Conservation (phyloP, 1,284 basidiomycete species). For the Apiotrichum domesticum region DNA sequence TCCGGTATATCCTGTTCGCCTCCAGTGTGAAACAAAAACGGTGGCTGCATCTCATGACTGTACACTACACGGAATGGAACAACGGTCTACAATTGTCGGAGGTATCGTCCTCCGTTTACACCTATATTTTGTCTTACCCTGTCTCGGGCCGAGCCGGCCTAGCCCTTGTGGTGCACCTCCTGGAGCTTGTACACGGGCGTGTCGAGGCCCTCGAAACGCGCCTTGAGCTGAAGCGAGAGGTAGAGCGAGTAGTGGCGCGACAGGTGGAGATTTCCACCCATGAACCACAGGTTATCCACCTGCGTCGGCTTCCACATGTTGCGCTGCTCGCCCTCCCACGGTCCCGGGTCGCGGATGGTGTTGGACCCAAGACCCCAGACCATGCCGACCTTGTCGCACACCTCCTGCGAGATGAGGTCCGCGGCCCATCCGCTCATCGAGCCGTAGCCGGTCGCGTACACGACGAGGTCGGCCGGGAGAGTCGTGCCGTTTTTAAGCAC, state of each 20-base stretch:
- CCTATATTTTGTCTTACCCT: too few relatives aligned
- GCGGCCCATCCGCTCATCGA: conserved; percentile 16
- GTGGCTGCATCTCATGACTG: too few relatives aligned
- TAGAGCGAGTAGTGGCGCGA: conserved; percentile 17
- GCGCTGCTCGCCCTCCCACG: conserved; percentile 18
- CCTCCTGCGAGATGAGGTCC: conserved; percentile 14
- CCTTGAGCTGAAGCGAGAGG: conserved; percentile 19
- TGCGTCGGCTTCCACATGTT: conserved; percentile 19
- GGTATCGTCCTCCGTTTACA: too few relatives aligned
- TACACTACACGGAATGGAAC: too few relatives aligned
- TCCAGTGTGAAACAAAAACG: too few relatives aligned
- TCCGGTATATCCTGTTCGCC: too few relatives aligned
- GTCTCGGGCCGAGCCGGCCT: background rate
- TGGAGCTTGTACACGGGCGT: conserved; percentile 16
- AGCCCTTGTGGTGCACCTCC: conserved; percentile 12
- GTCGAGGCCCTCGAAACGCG: conserved; percentile 15
- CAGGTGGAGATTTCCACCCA: conserved; percentile 16
- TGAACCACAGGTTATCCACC: conserved; percentile 14
- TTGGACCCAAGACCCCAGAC: conserved; percentile 15
- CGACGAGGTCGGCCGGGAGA: conserved; percentile 15
- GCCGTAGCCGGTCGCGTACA: conserved; percentile 18
- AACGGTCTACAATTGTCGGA: too few relatives aligned
- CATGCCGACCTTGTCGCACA: conserved; percentile 15
- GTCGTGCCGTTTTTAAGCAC: conserved; percentile 9
- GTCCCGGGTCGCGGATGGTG: conserved; percentile 15